Evolutionary conservation across 176 grass and related monocot species (phyloP), one percentile per base, ranked within the genome.

Genomic region (Chloris gayana): DNA sequence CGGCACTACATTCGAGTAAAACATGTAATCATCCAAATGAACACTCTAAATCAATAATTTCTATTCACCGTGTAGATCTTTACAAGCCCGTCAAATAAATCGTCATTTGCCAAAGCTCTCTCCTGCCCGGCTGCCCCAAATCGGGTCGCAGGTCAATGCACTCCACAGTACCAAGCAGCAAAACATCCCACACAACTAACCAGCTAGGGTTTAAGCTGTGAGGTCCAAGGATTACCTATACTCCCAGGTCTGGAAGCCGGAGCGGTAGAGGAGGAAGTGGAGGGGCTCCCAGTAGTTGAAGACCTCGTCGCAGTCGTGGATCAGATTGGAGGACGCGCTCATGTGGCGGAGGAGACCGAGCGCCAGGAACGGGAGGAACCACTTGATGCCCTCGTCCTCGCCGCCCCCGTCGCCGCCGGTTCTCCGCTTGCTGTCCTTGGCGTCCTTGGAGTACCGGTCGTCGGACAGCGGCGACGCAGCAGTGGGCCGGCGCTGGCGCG

Each of bases 231-330:
- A 44, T 44, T 11, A 95, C 96, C 96, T 99, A 75, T 99, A 99
- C 76, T 99, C 96, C 96, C 96, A 99, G 68, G 96, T 99, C 76
- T 95, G 96, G 78, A 99, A 99, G 35, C 96, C 96, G 37, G 90
- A 99, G 63, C 91, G 88, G 88, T 99, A 99, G 76, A 95, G 84
- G 75, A 99, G 78, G 85, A 89, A 93, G 77, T 99, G 96, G 45
- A 95, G 92, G 34, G 96, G 96, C 86, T 99, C 96, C 96, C 96
- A 99, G 88, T 99, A 99, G 80, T 99, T 99, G 82, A 99, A 99
- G 54, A 99, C 96, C 92, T 99, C 96, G 79, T 99, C 96, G 87
- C 96, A 99, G 81, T 99, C 96, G n/a, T 99, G 96, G 79, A 99
- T 87, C 81, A 99, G 93, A 86, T 99, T 99, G 65, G 96, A 99